These are phyloP conservation scores for Eutypella sp. DNA, from an alignment of 2,329 filamentous ascomycete species.

Conservation along the genomic window DNA sequence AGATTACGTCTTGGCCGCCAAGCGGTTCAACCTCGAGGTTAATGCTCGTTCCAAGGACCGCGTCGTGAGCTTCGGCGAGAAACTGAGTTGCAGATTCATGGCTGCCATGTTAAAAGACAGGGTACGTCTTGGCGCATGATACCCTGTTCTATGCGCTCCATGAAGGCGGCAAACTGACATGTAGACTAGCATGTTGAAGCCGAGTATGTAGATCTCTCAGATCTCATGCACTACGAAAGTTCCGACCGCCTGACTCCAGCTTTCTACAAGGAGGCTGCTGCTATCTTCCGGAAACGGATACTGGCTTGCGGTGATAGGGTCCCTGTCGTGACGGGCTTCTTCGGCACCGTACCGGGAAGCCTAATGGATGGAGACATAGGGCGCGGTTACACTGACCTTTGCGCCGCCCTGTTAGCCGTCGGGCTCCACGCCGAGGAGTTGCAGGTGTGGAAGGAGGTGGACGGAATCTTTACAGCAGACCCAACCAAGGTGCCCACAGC, in stretches of 20 bases:
- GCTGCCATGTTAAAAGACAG: constrained; percentile 74
- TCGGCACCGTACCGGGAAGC: constrained; percentile 86
- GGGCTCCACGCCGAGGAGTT: constrained; percentile 82
- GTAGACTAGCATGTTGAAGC: constrained; percentile 65
- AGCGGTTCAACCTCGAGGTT: constrained; percentile 67
- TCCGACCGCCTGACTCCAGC: constrained; percentile 55
- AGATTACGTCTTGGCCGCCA: constrained; percentile 64
- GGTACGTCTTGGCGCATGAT: constrained; percentile 35
- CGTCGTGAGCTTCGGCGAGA: constrained; percentile 93
- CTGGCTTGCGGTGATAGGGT: constrained; percentile 61
- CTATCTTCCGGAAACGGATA: constrained; percentile 59
- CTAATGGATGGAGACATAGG: constrained; percentile 85
- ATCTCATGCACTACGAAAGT: constrained; percentile 66
- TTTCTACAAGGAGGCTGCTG: constrained; percentile 65
- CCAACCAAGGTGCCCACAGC: constrained; percentile 89
- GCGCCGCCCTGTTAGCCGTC: constrained; percentile 85
- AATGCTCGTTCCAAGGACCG: constrained; percentile 77
- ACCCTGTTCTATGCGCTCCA: neutral
- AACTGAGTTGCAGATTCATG: constrained; percentile 91
- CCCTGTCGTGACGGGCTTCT: constrained; percentile 86
- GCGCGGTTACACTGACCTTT: constrained; percentile 93
- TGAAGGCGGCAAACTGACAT: constrained; percentile 21
- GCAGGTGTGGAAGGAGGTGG: constrained; percentile 98
- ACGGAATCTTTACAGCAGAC: constrained; percentile 82
- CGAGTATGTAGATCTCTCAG: constrained; percentile 84